These are phyloP conservation scores for Auricularia heimuer DNA, from an alignment of 768 basidiomycete genomes.

Conservation along the genomic window DNA sequence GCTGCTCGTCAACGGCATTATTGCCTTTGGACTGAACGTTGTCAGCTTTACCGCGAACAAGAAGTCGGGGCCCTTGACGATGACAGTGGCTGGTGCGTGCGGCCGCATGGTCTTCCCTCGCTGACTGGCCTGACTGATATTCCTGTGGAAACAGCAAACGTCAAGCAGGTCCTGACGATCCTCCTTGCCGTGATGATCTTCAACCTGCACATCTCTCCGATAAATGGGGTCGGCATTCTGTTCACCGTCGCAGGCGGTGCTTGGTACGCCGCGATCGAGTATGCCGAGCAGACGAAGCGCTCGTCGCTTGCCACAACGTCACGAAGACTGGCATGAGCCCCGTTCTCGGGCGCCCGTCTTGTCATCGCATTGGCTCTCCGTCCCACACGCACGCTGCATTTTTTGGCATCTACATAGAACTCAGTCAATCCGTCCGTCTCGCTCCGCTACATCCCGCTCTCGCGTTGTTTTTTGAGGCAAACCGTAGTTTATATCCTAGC, in stretches of 20 bases:
- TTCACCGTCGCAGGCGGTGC: constrained; percentile 83
- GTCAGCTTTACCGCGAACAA: constrained; percentile 95
- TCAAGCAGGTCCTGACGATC: constrained; percentile 90
- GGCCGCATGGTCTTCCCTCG: not conserved
- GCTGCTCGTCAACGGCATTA: constrained; percentile 65
- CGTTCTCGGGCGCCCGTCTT: not conserved
- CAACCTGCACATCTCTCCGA: constrained; percentile 64
- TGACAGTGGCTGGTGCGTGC: constrained; percentile 76
- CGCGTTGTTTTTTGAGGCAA: too few species aligned
- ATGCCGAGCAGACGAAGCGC: constrained; percentile 18
- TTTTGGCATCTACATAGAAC: too few species aligned
- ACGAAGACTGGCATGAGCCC: not conserved
- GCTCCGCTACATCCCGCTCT: too few species aligned
- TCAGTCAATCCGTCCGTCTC: too few species aligned
- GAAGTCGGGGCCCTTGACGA: constrained; percentile 77
- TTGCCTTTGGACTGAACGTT: constrained; percentile 90
- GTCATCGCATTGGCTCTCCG: too few species aligned
- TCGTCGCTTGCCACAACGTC: constrained; percentile 1
- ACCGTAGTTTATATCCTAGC: too few species aligned
- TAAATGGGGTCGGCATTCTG: constrained; percentile 74
- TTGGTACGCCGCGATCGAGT: constrained; percentile 65
- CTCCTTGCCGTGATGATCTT: constrained; percentile 78
- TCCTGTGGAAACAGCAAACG: constrained; percentile 49
- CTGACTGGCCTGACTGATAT: constrained; percentile 14
- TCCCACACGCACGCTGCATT: too few species aligned